A percentile compares a stretch with the other conserved stretches of the same genome.
Evolutionary conservation across 2,329 filamentous ascomycete genomes (phyloP).

Genomic region (Aspergillus costaricaensis): DNA sequence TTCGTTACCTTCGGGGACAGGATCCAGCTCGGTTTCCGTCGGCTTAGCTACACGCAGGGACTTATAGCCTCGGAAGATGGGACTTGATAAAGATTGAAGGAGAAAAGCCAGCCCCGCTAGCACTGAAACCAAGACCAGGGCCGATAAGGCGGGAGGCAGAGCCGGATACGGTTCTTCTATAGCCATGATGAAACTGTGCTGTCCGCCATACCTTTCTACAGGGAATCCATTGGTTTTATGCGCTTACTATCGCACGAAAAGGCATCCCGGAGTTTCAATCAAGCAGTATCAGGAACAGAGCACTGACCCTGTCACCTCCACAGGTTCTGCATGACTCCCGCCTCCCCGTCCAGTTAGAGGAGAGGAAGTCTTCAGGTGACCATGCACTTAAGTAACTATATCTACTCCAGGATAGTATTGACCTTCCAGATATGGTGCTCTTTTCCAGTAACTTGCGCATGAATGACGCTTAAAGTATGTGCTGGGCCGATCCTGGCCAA

Average conservation of each 20-base stretch:
- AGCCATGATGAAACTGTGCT: not conserved
- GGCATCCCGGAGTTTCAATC: not conserved
- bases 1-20: not conserved
- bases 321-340: not conserved
- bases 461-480: too few relatives aligned
- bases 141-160: not conserved
- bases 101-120: slow-evolving; percentile 14
- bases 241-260: not conserved
- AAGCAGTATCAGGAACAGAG: not conserved
- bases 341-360: not conserved
- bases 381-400: not conserved
- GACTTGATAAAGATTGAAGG: slow-evolving; percentile 12
- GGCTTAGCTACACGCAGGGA: not conserved
- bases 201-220: not conserved
- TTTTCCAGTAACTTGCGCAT: slow-evolving; percentile 16
- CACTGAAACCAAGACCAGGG: slow-evolving; percentile 10
- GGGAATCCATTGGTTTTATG: not conserved
- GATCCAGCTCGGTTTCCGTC: not conserved
- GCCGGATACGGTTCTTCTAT: slow-evolving; percentile 3
- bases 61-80: not conserved
- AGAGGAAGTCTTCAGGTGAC: not conserved
- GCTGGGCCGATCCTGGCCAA: not conserved
- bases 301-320: not conserved
- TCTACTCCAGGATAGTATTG: not conserved
- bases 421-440: slow-evolving; percentile 20